Percentiles rank a stretch among this genome's conserved stretches.
Evolutionary conservation across 805 yeast genomes (phyloP).

Genomic region (Diddensiella santjacobensis): DNA sequence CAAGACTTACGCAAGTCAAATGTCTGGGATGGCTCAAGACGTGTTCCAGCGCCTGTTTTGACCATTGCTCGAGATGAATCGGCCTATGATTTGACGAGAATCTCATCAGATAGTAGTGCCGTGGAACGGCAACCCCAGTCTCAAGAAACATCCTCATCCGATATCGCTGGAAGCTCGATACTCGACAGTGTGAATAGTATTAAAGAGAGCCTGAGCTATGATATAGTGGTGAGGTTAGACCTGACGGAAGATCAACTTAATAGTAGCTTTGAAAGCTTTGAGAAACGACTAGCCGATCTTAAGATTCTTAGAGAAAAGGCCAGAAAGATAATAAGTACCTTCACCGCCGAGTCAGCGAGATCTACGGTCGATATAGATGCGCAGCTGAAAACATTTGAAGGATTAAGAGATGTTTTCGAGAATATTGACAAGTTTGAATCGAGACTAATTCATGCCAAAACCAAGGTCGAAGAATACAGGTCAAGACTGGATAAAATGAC

Average conservation of each 20-base stretch:
- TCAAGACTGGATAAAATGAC: constrained; percentile 25
- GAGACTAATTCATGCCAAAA: constrained; percentile 24
- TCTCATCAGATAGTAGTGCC: no score
- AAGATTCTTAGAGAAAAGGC: constrained; percentile 24
- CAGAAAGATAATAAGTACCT: constrained; percentile 19
- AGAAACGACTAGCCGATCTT: constrained; percentile 25
- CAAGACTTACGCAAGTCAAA: neutral
- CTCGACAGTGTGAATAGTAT: constrained; percentile 16
- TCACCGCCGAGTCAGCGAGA: constrained; percentile 20
- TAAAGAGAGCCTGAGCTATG: constrained; percentile 18
- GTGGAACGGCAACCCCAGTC: no score
- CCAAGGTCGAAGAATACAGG: constrained; percentile 24
- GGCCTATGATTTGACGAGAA: neutral
- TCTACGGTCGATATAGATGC: constrained; percentile 22
- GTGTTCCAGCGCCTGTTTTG: neutral
- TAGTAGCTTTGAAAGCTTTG: constrained; percentile 21
- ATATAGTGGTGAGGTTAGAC: constrained; percentile 19
- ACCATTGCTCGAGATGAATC: neutral
- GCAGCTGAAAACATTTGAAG: constrained; percentile 24
- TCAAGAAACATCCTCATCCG: neutral
- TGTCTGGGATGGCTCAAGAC: constrained; percentile 1
- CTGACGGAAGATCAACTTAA: constrained; percentile 10
- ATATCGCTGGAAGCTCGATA: constrained; percentile 6
- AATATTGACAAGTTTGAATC: constrained; percentile 24
- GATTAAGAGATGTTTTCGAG: constrained; percentile 24